These are phyloP conservation scores for Aspergillus hancockii DNA, from an alignment of 495 filamentous ascomycete genomes.

Conservation along the genomic window DNA sequence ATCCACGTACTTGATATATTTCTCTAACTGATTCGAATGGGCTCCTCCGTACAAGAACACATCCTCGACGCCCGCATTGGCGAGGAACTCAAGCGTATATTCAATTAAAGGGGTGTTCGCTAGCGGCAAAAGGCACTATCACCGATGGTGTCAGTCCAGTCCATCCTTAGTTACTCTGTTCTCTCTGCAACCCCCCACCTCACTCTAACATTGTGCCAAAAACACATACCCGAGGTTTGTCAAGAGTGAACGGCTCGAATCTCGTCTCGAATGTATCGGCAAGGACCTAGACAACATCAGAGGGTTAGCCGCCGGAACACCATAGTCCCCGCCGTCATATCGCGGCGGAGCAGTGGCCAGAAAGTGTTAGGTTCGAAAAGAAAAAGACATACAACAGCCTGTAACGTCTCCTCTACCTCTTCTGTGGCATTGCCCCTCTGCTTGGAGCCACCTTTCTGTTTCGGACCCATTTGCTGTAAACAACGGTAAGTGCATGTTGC, in stretches of 20 bases:
- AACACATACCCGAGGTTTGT: slow-evolving; percentile 76
- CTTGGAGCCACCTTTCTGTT: slow-evolving; percentile 67
- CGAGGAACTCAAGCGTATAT: slow-evolving; percentile 95
- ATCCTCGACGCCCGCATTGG: slow-evolving; percentile 87
- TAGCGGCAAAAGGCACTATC: slow-evolving; percentile 87
- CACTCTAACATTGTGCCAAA: background rate
- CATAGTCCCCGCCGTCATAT: slow-evolving; percentile 9
- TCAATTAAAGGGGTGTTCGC: slow-evolving; percentile 95
- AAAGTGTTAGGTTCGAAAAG: background rate
- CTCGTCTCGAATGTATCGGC: slow-evolving; percentile 92
- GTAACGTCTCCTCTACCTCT: slow-evolving; percentile 78
- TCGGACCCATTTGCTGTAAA: slow-evolving; percentile 41
- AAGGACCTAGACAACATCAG: slow-evolving; percentile 57
- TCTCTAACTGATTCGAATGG: slow-evolving; percentile 86
- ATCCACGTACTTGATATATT: slow-evolving; percentile 66
- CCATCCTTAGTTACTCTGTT: background rate
- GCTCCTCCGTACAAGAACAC: slow-evolving; percentile 89
- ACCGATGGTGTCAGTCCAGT: background rate
- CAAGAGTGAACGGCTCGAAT: slow-evolving; percentile 86
- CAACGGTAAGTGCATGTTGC: background rate
- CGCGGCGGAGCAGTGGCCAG: background rate
- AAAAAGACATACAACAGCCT: slow-evolving; percentile 76
- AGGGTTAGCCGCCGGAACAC: slow-evolving; percentile 20
- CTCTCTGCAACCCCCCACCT: background rate
- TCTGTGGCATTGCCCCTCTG: slow-evolving; percentile 59